Evolutionary conservation across 306 rosid genomes (phyloP).

Genomic region (Calophaca sinica): DNA sequence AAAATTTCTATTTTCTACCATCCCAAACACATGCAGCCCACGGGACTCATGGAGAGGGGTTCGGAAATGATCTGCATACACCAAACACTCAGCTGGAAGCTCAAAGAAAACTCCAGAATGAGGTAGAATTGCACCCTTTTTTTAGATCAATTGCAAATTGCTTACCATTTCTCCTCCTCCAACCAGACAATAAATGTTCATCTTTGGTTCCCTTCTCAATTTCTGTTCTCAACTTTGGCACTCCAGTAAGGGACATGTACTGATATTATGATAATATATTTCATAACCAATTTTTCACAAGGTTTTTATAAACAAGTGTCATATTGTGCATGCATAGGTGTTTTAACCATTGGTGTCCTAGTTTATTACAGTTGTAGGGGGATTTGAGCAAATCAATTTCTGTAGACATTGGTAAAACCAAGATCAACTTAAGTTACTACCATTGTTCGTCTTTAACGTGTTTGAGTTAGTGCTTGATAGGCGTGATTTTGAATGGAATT

Average conservation of each 20-base stretch:
- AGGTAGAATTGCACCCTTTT: constrained; percentile 57
- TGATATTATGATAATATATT: background rate
- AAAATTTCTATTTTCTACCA: constrained; percentile 57
- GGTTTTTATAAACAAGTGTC: background rate
- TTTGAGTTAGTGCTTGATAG: no score
- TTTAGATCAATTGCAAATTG: background rate
- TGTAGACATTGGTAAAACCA: constrained; percentile 16
- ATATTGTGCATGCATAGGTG: background rate
- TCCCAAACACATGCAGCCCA: constrained; percentile 48
- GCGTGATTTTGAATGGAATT: no score
- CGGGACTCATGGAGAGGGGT: constrained; percentile 50
- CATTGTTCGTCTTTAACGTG: background rate
- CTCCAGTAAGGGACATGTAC: background rate
- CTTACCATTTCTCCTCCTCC: background rate
- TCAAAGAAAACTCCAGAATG: constrained; percentile 68
- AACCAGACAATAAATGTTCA: no score
- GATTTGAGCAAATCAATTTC: background rate
- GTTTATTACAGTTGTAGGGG: background rate
- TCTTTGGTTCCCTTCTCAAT: no score
- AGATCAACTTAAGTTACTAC: background rate
- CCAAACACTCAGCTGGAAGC: constrained; percentile 62
- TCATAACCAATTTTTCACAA: background rate
- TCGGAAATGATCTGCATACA: constrained; percentile 48
- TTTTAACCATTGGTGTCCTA: background rate
- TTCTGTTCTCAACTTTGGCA: background rate